A percentile compares a stretch with the other conserved stretches of the same genome.
Conservation (phyloP, 805 yeast species). For the Myxozyma geophila region DNA sequence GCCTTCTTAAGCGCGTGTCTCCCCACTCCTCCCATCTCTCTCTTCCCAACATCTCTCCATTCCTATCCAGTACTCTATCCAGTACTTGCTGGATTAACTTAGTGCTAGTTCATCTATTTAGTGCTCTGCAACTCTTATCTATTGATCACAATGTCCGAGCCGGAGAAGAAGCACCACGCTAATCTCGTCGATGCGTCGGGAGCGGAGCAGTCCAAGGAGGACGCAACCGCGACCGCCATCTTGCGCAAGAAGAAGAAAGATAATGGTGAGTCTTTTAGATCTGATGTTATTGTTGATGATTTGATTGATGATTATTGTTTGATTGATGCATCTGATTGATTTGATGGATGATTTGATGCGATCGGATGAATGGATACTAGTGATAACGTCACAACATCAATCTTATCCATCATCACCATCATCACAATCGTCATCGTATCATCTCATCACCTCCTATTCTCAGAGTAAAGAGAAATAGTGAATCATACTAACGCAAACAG, state of each 20-base stretch:
- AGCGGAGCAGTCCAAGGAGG: slow-evolving; percentile 58
- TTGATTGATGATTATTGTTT: no score
- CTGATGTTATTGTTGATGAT: slow-evolving; percentile 1
- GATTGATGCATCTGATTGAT: not conserved
- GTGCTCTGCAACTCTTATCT: no score
- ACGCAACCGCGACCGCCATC: slow-evolving; percentile 93
- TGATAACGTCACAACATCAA: no score
- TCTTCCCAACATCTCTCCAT: not conserved
- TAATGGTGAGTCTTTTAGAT: slow-evolving; percentile 53
- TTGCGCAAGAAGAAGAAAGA: slow-evolving; percentile 97
- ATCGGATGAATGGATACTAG: slow-evolving; percentile 6
- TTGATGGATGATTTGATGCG: slow-evolving; percentile 5
- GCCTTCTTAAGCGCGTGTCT: not conserved
- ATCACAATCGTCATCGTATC: not conserved
- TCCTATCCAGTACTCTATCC: no score
- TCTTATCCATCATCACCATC: not conserved
- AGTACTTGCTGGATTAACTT: no score
- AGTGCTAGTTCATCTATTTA: no score
- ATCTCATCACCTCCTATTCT: not conserved
- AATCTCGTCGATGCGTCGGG: slow-evolving; percentile 69
- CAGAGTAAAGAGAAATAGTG: not conserved
- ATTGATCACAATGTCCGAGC: slow-evolving; percentile 7
- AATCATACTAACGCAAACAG: slow-evolving; percentile 34
- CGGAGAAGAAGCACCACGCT: slow-evolving; percentile 44
- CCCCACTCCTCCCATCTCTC: not conserved